Evolutionary conservation across 306 rosid species (phyloP).

Genomic region (Cucumis melo): DNA sequence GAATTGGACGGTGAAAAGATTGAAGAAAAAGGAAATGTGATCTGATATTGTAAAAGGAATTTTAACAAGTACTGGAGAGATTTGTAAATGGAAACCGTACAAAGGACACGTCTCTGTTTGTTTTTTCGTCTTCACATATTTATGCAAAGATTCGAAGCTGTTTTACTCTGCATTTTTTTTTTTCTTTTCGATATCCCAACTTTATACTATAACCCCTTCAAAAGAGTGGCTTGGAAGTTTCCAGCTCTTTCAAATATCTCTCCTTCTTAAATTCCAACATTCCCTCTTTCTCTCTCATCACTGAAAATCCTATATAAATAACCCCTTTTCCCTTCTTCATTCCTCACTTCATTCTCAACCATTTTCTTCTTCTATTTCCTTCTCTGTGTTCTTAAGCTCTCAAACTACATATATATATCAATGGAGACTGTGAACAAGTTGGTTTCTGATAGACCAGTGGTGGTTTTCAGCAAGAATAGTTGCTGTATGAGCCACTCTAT

Average conservation of each 20-base stretch:
- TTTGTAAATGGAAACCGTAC: conserved; percentile 32
- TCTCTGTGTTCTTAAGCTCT: background rate
- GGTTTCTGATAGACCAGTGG: conserved; percentile 84
- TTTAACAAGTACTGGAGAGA: background rate
- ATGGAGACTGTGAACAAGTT: conserved; percentile 70
- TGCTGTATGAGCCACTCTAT: conserved; percentile 88
- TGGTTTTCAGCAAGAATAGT: conserved; percentile 81
- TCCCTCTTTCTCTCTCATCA: background rate
- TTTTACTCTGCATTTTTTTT: background rate
- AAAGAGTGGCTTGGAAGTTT: conserved; percentile 5
- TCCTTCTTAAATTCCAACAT: background rate
- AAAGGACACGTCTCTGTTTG: conserved; percentile 29
- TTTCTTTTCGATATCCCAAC: background rate
- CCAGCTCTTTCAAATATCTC: conserved; percentile 3
- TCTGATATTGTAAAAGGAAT: background rate
- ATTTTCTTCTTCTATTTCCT: background rate
- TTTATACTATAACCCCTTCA: background rate
- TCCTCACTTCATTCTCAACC: background rate
- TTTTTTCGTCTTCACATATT: conserved; percentile 11
- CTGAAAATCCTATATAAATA: background rate
- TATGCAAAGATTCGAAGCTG: conserved; percentile 41
- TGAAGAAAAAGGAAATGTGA: background rate
- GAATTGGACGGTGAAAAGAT: conserved; percentile 7
- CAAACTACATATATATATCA: background rate
- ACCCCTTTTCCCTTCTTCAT: background rate